Base-by-base conservation (phyloP, 257 asterid genomes). In the Petunia axillaris region DNA sequence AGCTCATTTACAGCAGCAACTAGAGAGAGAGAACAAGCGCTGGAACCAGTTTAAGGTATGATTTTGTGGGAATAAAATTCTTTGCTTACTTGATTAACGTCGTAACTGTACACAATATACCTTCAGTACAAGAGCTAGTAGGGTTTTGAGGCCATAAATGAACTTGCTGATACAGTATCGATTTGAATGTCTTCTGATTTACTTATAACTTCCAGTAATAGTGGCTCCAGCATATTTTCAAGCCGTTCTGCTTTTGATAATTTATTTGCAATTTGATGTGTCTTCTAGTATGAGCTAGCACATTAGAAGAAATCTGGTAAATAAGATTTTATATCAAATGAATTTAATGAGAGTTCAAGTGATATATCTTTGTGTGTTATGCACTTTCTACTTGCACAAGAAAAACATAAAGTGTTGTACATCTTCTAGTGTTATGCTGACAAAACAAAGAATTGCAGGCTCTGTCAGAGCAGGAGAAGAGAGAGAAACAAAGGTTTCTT, bases 381-480 rank as follows among this genome's bases (percentile, higher is more conserved):
- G 50, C 7, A 4, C 59, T 48, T 50, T 10, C 25, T 48, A 73
- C 36, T 50, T 73, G 62, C 35, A 73, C 62, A 6, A 3, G 36
- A 67, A 48, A 36, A 50, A 36, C 62, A 36, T 37, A 8, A 36
- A 37, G 68, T 37, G 3, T 1, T 63, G 44, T 63, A 37, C 8
- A 63, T 10, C 25, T 63, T 63, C 44, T 63, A 63, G 41, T 62
- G 5, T 62, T 41, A 36, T 62, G 67, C 68, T 4, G 40, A 62
- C 67, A 54, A 16, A 35, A 9, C 7, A 53, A 77, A 40, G 46
- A 77, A 7, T 84, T 82, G 54, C 89, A 94, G 98, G 90, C 81
- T 65, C 86, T 87, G 65, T 59, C 79, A 83, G 90, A 81, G 88
- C 93, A 88, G 70, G 97, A 86, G 87, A 92, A 87, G 81, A 87